These are phyloP conservation scores for Takashimella tepidaria DNA, from an alignment of 1,284 basidiomycete genomes.

Conservation along the genomic window DNA sequence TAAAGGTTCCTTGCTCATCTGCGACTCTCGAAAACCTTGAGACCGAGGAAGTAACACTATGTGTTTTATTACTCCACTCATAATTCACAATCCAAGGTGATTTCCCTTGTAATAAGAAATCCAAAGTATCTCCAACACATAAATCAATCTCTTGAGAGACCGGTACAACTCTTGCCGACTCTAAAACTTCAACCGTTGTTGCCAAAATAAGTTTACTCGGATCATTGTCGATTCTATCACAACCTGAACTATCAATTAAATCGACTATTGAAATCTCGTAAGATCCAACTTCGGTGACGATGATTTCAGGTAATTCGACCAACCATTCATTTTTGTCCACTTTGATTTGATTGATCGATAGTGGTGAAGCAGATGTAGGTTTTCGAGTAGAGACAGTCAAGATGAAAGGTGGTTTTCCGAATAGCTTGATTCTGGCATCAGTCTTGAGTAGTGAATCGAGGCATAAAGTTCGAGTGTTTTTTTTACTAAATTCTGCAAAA, in stretches of 20 bases:
- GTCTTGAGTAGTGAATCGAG: conserved; percentile 51
- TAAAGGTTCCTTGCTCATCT: conserved; percentile 73
- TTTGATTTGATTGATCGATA: conserved; percentile 58
- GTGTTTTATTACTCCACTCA: conserved; percentile 68
- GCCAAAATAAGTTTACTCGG: conserved; percentile 51
- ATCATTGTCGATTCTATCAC: conserved; percentile 64
- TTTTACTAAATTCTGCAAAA: conserved; percentile 66
- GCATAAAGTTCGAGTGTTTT: conserved; percentile 67
- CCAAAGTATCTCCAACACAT: conserved; percentile 84
- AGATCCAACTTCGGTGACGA: conserved; percentile 69
- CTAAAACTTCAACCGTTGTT: conserved; percentile 82
- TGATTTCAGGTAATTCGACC: conserved; percentile 65
- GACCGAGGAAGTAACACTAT: conserved; percentile 67
- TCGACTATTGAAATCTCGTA: conserved; percentile 73
- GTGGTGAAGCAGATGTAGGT: conserved; percentile 60
- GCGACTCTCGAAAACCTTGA: conserved; percentile 79
- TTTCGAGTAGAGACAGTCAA: conserved; percentile 68
- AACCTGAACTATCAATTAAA: conserved; percentile 70
- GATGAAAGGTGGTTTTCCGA: conserved; percentile 83
- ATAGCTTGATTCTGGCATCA: conserved; percentile 62
- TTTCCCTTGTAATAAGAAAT: conserved; percentile 89
- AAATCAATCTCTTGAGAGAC: conserved; percentile 72
- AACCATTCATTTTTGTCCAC: conserved; percentile 63
- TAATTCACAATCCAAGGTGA: conserved; percentile 96
- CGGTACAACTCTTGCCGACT: conserved; percentile 86